Percentiles rank a stretch among this genome's conserved stretches.
These are phyloP conservation scores for Tripterygium wilfordii DNA, from an alignment of 177 flowering plant genomes.

Conservation along the genomic window DNA sequence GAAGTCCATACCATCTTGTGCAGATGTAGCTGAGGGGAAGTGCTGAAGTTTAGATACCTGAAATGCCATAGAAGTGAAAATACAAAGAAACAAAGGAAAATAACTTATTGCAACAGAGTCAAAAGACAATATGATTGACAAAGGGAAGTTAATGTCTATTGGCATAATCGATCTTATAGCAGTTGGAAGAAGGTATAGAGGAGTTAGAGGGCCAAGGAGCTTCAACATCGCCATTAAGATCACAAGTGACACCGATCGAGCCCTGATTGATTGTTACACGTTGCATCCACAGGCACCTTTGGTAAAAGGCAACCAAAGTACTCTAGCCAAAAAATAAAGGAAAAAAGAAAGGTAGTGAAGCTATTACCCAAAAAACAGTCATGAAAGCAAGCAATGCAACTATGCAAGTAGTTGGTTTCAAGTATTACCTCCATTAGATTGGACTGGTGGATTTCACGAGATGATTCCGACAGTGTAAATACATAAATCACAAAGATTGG, in stretches of 20 bases:
- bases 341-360: no score
- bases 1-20: constrained; percentile 10
- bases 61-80: not conserved
- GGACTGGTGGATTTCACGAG: no score
- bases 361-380: no score
- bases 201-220: constrained; percentile 22
- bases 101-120: no score
- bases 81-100: not conserved
- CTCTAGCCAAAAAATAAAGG: no score
- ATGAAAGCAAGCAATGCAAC: no score
- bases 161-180: constrained; percentile 18
- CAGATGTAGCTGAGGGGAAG: constrained; percentile 12
- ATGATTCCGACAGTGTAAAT: no score
- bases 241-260: constrained; percentile 20
- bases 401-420: no score
- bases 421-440: no score
- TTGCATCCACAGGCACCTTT: constrained; percentile 18
- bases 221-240: constrained; percentile 13
- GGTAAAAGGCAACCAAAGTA: constrained; percentile 21
- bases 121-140: not conserved
- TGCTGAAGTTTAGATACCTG: not conserved
- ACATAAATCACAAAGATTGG: no score
- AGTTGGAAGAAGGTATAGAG: constrained; percentile 17
- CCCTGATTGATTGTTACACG: constrained; percentile 13
- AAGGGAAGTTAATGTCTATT: not conserved